Percentiles rank a stretch among this genome's conserved stretches.
phyloP scores from a whole-genome alignment of 2,329 filamentous ascomycete genomes.

The Colletotrichum sp. region DNA sequence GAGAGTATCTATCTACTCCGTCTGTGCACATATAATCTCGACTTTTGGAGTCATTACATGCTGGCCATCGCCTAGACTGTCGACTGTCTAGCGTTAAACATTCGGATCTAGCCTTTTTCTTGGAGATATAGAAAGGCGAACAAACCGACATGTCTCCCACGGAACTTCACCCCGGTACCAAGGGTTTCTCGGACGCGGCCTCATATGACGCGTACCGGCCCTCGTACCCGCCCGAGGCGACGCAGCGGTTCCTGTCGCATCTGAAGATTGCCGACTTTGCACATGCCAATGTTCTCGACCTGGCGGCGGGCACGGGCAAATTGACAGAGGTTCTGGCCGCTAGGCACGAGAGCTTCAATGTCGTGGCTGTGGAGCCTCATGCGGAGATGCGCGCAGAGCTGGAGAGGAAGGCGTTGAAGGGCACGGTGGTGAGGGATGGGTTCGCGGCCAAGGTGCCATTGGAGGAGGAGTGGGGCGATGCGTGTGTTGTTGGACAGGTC shows the following conservation, averaged over 20 bases:
- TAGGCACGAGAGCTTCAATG: conserved; percentile 62
- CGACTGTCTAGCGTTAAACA: neutral
- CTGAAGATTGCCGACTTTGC: conserved; percentile 54
- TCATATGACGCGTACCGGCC: conserved; percentile 74
- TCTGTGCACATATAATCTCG: neutral
- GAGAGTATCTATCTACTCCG: neutral
- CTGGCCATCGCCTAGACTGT: neutral
- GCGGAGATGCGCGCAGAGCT: conserved; percentile 68
- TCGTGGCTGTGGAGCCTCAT: conserved; percentile 70
- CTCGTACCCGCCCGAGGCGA: conserved; percentile 65
- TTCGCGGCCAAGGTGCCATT: conserved; percentile 62
- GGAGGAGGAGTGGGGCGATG: conserved; percentile 66
- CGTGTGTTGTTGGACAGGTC: conserved; percentile 71
- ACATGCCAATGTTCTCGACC: conserved; percentile 62
- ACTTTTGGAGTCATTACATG: neutral
- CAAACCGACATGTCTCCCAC: conserved; percentile 1
- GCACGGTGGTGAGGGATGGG: conserved; percentile 62
- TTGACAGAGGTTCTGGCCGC: conserved; percentile 68
- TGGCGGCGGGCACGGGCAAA: conserved; percentile 74
- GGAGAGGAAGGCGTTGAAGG: conserved; percentile 58
- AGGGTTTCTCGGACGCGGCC: conserved; percentile 69
- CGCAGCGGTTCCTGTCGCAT: conserved; percentile 61
- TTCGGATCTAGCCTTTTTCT: neutral
- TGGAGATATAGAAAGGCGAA: neutral
- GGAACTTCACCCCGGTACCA: conserved; percentile 55